Evolutionary conservation across 1,284 basidiomycete species (phyloP), one percentile per base, ranked within the genome.

Genomic region (Ganoderma multipileum): DNA sequence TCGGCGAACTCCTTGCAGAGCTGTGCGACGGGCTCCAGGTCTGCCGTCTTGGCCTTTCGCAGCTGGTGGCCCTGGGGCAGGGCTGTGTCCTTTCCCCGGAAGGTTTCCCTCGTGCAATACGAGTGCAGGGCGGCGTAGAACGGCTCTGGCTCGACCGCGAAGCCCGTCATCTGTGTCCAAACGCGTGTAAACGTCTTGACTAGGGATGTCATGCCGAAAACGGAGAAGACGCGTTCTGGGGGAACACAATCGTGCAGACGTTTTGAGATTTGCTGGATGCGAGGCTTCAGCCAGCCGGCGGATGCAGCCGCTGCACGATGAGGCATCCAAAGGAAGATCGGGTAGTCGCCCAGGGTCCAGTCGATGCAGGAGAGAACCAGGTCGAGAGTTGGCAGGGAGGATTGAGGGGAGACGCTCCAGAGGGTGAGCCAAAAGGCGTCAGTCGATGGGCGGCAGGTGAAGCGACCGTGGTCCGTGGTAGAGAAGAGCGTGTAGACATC

Each of bases 261-360:
- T 28, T 80, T 76, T 4, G 79, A 77, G 20, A 87, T 75, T 47
- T 79, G 75, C 44, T 70, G 70, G 33, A 85, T 72, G 18, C 83
- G 81, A 57, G 78, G 79, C 7, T 59, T 58, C 28, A 84, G 68
- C 83, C 81, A 83, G 30, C 78, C 73, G n/a, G 77, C 44, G 3
- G 79, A 77, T 38, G 78, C 67, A 3, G 77, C 66, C 57, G 75
- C 73, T 14, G 74, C 72, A 60, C 67, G 75, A 55, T 77, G 76
- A 18, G 83, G 77, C 11, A 84, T 80, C 84, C 86, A 87, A 33
- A 88, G 72, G 76, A 88, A 88, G 67, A 87, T 81, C 36, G 87
- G 87, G 68, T 86, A 82, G 47, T 84, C 79, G 64, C 86, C 84
- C 50, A 83, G 73, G 16, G 79, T 79, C 71, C 80, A 83, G 64